Evolutionary conservation across 2,329 filamentous ascomycete species (phyloP), one percentile per base, ranked within the genome.

Genomic region (Bipolaris gigantea): DNA sequence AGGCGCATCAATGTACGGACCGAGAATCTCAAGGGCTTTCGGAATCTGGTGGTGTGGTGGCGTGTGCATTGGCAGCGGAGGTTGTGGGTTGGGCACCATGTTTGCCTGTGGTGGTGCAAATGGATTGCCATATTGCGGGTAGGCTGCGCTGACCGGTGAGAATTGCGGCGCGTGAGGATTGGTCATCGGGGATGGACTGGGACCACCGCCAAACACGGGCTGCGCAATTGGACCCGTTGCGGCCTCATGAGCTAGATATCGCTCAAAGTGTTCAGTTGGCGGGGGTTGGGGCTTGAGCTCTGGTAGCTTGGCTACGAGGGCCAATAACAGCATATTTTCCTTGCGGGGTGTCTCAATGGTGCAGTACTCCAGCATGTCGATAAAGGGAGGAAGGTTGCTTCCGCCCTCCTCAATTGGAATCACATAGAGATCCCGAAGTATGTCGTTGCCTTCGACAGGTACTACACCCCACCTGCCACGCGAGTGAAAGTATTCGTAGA

Each of bases 361-460:
- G 71, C 92, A 92, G 64, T 93, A 89, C 59, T 90, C 87, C n/a
- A 97, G 82, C 67, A 96, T 89, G 56, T 91, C 84, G 73, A 97
- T 85, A 65, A 97, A 96, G 57, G 92, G 89, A 0, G 94, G 93
- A 39, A 93, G 83, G 44, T 78, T 77, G 32, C 76, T 77, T 45
- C 83, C 84, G 32, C 90, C 91, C 5, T 86, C 82, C 30, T 91
- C 85, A 4, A 97, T 85, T 0, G 94, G 93, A 9, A 97, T 88
- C 30, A 97, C 83, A 72, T 97, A 97, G 1, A 92, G 90, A 70
- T 97, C 93, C 55, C 92, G 88, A 44, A 97, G 89, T 56, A 91
- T 88, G 18, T 85, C 83, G 69, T 93, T 89, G 13, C 87, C 87
- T 13, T 73, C 68, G 4, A 70, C 59, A 6, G 70, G 70, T 6